Base-by-base conservation (phyloP, 768 basidiomycete genomes). In the Tricholoma hemisulphureum region DNA sequence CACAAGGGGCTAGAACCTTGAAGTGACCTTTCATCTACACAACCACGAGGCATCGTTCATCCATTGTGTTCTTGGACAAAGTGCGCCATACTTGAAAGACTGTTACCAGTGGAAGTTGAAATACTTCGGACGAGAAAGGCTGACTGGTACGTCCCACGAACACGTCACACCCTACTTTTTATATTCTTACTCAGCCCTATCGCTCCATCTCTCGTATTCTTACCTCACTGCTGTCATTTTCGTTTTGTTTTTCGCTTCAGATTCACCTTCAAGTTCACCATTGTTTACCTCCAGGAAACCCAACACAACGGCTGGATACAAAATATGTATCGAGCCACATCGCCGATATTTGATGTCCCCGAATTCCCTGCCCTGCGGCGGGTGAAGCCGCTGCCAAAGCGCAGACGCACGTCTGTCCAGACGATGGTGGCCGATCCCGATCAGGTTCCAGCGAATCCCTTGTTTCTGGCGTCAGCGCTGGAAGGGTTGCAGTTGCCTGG, bases 361-460 rank as follows among this genome's bases (percentile, higher is more conserved):
- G 86, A 87, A 66, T 82, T 85, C 68, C 82, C 83, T 41, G 70
- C 81, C 35, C 73, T 84, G 53, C 80, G 89, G 63, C 77, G 85
- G 61, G 80, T 91, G 65, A 91, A 90, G 68, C 90, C 91, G 37
- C 79, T 91, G 39, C 89, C 91, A 24, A 91, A 90, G 74, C 83
- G 90, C 62, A 80, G 86, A 60, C 83, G 86, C 59, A 86, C 82
- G 23, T 75, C 78, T 43, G 73, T 69, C 31, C 31, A 53, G 32
- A 29, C 57, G 51, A 23, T 53, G 56, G 32, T 48, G 57, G 39
- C 31, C 20, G 41, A 54, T 41, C 43, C 39, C 24, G 39, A 53
- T 53, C 53, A 53, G 23, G 53, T 10, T 43, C 24, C 26, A 20
- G 28, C 26, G 3, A 43, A 31, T 32, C 56, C 51, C 18, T 50